Evolutionary conservation across 1,284 basidiomycete species (phyloP).

Genomic region (Taiwanofungus camphoratus): DNA sequence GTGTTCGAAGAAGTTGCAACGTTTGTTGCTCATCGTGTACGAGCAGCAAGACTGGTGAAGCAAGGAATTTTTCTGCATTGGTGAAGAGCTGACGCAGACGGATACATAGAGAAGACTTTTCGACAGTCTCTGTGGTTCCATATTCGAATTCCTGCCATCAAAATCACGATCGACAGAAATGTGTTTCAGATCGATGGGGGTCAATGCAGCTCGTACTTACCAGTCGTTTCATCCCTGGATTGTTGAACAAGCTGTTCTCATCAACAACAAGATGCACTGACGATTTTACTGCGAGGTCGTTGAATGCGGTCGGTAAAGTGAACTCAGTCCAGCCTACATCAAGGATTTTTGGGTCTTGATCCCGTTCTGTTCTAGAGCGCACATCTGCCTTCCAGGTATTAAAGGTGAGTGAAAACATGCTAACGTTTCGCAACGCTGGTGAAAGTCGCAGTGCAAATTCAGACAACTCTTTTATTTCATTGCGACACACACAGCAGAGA

Average conservation of each 20-base stretch:
- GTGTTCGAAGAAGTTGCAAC: conserved; percentile 15
- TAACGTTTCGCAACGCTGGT: conserved; percentile 17
- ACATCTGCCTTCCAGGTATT: conserved; percentile 26
- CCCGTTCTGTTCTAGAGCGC: conserved; percentile 16
- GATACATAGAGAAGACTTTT: conserved; percentile 4
- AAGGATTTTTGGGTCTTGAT: conserved; percentile 25
- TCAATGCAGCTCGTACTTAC: conserved; percentile 9
- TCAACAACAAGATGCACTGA: conserved; percentile 19
- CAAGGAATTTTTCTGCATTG: conserved; percentile 1
- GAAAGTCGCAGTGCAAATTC: conserved; percentile 20
- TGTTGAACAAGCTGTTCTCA: conserved; percentile 21
- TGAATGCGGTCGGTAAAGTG: conserved; percentile 13
- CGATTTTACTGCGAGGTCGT: conserved; percentile 13
- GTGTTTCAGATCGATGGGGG: neutral
- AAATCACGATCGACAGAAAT: neutral
- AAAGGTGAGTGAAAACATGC: conserved; percentile 25
- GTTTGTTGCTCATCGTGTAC: conserved; percentile 23
- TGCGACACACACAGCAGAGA: conserved; percentile 15
- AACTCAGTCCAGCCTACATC: conserved; percentile 30
- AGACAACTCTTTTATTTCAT: conserved; percentile 7
- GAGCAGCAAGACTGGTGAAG: conserved; percentile 22
- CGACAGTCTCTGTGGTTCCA: conserved; percentile 13
- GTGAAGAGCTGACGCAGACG: conserved; percentile 17
- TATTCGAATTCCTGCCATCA: conserved; percentile 17
- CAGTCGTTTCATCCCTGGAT: conserved; percentile 17